Base-by-base conservation (phyloP, 176 grass and related monocot species). In the Raddia guianensis region DNA sequence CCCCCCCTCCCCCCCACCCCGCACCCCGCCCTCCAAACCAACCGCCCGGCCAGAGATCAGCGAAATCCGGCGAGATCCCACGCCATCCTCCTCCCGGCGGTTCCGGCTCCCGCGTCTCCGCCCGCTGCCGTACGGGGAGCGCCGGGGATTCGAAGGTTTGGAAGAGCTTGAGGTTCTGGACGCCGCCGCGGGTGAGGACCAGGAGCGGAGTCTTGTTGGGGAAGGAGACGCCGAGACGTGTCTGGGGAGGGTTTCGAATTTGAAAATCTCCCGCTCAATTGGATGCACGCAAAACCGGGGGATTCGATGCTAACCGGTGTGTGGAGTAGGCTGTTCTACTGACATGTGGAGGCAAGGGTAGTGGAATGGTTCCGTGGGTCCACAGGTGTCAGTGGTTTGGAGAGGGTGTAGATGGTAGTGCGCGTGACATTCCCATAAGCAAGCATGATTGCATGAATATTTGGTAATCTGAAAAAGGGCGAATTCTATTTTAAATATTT, bases 81-180 rank as follows among this genome's bases (percentile, higher is more conserved):
- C 15, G 54, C 21, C 79, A 71, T 81, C 78, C 49, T 48, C 79
- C 60, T 81, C 78, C 49, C 47, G 71, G 8, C 5, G 53, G 53
- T 40, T 45, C 4, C 8, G 70, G 2, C 40, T 35, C 14, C 15
- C 16, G 37, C 70, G 15, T n/a, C 2, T 45, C 8, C 15, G 37
- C 14, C 65, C 27, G 61, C 11, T 19, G 56, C 57, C 2, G 37
- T 40, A 40, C 37, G 37, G 37, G 53, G 53, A 18, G 6, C 7
- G 54, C 0, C 0, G 55, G 55, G n/a, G 18, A 58, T 21, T 58
- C 21, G 19, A 21, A 21, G 3, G 7, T n/a, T n/a, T n/a, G 54
- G 2, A 56, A 7, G 7, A 18, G 18, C 7, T 2, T 40, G 37
- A 40, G 37, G 37, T 40, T 40, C 37, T 40, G 37, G 4, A 40